Conservation (phyloP, 768 basidiomycete genomes). For the Austroboletus eburneus region DNA sequence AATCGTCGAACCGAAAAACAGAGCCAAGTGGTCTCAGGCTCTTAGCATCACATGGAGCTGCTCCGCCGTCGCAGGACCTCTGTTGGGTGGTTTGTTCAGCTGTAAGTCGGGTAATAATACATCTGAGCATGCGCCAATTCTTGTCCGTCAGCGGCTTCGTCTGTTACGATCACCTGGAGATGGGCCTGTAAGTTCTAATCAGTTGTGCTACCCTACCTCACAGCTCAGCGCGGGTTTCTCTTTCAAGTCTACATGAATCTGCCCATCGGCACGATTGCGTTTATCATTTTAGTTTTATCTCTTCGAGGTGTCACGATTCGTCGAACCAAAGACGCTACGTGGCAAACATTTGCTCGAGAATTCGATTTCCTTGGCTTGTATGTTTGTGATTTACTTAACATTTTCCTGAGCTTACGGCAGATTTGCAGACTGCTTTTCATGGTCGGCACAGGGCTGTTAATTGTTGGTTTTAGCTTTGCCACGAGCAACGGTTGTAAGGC, state of each 20-base stretch:
- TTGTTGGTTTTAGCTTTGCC: conserved; percentile 79
- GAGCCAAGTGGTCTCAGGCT: conserved; percentile 83
- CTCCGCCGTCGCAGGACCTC: conserved; percentile 78
- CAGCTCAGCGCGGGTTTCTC: conserved; percentile 13
- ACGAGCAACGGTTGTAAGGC: conserved; percentile 63
- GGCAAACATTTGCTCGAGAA: conserved; percentile 46
- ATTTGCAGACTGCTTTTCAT: conserved; percentile 63
- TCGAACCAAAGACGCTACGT: conserved; percentile 46
- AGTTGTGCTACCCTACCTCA: conserved; percentile 4
- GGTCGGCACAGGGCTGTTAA: conserved; percentile 65
- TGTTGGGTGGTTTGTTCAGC: conserved; percentile 81
- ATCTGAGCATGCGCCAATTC: conserved; percentile 14
- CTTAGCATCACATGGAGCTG: conserved; percentile 84
- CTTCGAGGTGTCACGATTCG: conserved; percentile 53
- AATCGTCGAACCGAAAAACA: conserved; percentile 64
- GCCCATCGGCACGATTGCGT: conserved; percentile 63
- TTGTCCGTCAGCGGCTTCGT: conserved; percentile 28
- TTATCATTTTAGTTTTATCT: conserved; percentile 53
- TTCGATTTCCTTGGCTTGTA: conserved; percentile 82
- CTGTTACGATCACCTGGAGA: conserved; percentile 57
- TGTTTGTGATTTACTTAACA: conserved; percentile 30
- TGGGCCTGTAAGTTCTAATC: conserved; percentile 68
- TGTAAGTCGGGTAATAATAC: conserved; percentile 39
- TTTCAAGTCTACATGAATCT: conserved; percentile 76
- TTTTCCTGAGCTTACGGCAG: conserved; percentile 18